Conservation (phyloP, 2,329 filamentous ascomycete species). For the Ascochyta clinopodiicola region DNA sequence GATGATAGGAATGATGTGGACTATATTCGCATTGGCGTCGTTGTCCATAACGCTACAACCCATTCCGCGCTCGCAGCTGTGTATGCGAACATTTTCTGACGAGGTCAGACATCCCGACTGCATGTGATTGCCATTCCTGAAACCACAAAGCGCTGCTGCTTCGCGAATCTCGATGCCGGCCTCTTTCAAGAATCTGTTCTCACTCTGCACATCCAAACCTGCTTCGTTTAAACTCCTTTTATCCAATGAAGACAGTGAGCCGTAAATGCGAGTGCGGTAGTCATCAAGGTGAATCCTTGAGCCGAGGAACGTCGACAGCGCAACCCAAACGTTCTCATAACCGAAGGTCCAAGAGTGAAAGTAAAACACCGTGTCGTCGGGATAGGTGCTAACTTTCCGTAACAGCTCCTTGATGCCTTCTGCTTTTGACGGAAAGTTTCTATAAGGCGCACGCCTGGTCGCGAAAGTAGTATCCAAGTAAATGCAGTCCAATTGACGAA, state of each 20-base stretch:
- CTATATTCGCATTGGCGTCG: slow-evolving; percentile 58
- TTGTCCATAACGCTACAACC: slow-evolving; percentile 62
- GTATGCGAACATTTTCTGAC: slow-evolving; percentile 69
- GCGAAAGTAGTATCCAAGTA: slow-evolving; percentile 90
- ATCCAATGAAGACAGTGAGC: slow-evolving; percentile 56
- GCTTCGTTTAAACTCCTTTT: slow-evolving; percentile 34
- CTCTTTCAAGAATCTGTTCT: slow-evolving; percentile 30
- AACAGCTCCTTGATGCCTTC: slow-evolving; percentile 79
- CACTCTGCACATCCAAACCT: slow-evolving; percentile 46
- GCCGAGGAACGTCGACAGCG: slow-evolving; percentile 72
- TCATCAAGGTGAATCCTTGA: slow-evolving; percentile 81
- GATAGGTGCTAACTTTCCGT: slow-evolving; percentile 70
- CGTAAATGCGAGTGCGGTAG: slow-evolving; percentile 79
- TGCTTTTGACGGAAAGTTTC: slow-evolving; percentile 68
- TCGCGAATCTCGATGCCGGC: slow-evolving; percentile 58
- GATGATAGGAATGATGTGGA: slow-evolving; percentile 82
- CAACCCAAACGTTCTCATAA: slow-evolving; percentile 91
- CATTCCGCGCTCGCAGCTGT: slow-evolving; percentile 83
- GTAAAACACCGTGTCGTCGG: slow-evolving; percentile 78
- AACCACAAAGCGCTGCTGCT: slow-evolving; percentile 73
- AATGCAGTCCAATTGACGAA: slow-evolving; percentile 71
- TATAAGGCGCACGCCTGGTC: slow-evolving; percentile 56
- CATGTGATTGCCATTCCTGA: slow-evolving; percentile 73
- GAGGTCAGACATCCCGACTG: slow-evolving; percentile 76
- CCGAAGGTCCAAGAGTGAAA: slow-evolving; percentile 91